These are phyloP conservation scores for Prunus padus DNA, from an alignment of 306 rosid genomes.

Conservation along the genomic window DNA sequence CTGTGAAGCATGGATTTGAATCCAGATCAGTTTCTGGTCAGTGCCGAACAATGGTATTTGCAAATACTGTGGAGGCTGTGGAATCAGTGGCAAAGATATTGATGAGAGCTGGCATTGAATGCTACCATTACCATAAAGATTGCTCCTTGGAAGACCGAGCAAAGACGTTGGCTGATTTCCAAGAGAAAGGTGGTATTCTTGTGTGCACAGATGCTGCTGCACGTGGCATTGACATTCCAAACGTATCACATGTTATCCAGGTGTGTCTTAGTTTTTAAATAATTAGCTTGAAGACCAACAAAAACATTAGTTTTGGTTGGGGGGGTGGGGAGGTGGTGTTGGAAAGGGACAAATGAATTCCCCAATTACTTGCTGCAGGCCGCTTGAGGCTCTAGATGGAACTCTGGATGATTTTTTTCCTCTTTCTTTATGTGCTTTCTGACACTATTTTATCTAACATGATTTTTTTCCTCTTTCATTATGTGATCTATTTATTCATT, in stretches of 20 bases:
- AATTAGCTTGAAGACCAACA: too few relatives aligned
- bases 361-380: background rate
- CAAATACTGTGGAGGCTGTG: constrained; percentile 88
- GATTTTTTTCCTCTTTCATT: background rate
- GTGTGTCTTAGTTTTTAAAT: constrained; percentile 36
- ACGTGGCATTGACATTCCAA: constrained; percentile 89
- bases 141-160: constrained; percentile 87
- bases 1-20: constrained; percentile 55
- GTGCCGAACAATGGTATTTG: constrained; percentile 81
- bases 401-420: background rate
- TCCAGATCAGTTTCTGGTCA: constrained; percentile 42
- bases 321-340: too few relatives aligned
- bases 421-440: background rate
- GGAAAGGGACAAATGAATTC: background rate
- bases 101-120: constrained; percentile 57
- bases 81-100: constrained; percentile 83
- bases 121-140: constrained; percentile 77
- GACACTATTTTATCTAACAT: background rate
- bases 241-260: constrained; percentile 90
- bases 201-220: constrained; percentile 98
- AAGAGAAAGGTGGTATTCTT: constrained; percentile 83
- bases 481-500: background rate
- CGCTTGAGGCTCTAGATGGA: too few relatives aligned
- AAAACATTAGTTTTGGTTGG: too few relatives aligned
- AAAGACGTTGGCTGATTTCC: constrained; percentile 63